Base-by-base conservation (phyloP, 2,329 filamentous ascomycete species). In the Blastomyces silverae region DNA sequence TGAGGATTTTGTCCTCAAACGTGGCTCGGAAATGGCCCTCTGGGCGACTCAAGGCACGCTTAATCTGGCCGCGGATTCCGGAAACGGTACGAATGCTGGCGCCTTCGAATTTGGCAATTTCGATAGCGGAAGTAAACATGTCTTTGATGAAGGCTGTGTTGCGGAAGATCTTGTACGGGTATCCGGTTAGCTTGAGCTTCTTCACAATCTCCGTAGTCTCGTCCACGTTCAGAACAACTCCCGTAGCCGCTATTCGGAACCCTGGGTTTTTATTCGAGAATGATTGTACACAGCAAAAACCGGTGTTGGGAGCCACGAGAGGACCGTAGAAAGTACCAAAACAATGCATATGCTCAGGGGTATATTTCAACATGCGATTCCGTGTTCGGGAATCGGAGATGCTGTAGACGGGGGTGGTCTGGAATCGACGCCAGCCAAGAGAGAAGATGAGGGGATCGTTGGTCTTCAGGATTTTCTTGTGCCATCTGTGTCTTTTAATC, bases 291-390 rank as follows among this genome's bases (percentile, higher is more conserved):
- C 90, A 94, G 70, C 90, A 92, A 78, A 99, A 97, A 66, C 93
- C 92, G 1, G 93, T 96, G 77, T 96, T 97, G 15, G 95, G 94
- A 0, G 94, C 92, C 66, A 97, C 91, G 8, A 99, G 85, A 0
- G 95, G 94, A 0, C 92, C 94, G 73, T 96, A 97, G 78, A 97
- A 92, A 61, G 92, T 96, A 52, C 86, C 94, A 75, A 96, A 96
- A 80, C 95, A 99, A 79, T 97, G 94, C 92, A 97, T 97, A 75
- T 99, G 94, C 81, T 99, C 95, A 0, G 94, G 95, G 0, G 93
- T 97, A 78, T 99, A 99, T 78, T 99, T 99, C 67, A 99, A 85
- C 93, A 99, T 97, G 65, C 94, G 88, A 78, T 97, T 97, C 68
- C 94, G 85, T 34, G 91, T 95, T 70, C 94, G 87, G 67, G 90